These are phyloP conservation scores for Trichophyton rubrum DNA, from an alignment of 2,329 filamentous ascomycete species.

Conservation along the genomic window DNA sequence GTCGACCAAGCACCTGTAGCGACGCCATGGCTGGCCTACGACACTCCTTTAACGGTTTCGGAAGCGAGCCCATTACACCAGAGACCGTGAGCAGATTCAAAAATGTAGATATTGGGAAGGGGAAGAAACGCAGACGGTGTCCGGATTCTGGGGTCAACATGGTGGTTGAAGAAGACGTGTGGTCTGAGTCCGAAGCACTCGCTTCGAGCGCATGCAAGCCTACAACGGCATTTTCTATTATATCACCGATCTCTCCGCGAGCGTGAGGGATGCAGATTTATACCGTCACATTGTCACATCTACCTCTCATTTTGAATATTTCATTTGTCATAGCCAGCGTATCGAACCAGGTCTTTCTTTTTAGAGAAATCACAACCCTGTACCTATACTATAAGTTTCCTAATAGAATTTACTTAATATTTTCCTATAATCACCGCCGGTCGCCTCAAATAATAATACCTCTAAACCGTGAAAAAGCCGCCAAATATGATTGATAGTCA, in stretches of 20 bases:
- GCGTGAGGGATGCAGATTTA: not conserved
- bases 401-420: too few species aligned
- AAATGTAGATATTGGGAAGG: constrained; percentile 31
- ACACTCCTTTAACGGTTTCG: constrained; percentile 13
- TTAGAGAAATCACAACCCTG: too few species aligned
- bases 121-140: constrained; percentile 23
- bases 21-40: not conserved
- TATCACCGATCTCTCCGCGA: not conserved
- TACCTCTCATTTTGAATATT: not conserved
- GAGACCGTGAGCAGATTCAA: constrained; percentile 31
- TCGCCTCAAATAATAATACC: too few species aligned
- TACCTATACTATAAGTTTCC: too few species aligned
- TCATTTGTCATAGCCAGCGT: constrained; percentile 1
- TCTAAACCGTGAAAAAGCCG: too few species aligned
- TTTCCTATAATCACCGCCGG: too few species aligned
- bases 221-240: not conserved
- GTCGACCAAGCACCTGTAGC: not conserved
- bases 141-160: constrained; percentile 33
- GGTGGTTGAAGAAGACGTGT: constrained; percentile 23
- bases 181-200: constrained; percentile 8
- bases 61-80: constrained; percentile 33
- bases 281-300: not conserved
- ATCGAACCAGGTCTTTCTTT: not conserved
- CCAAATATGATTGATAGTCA: too few species aligned
- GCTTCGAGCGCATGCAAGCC: constrained; percentile 2